Evolutionary conservation across 1,284 basidiomycete species (phyloP), one percentile per base, ranked within the genome.

Genomic region (Naganishia cerealis): DNA sequence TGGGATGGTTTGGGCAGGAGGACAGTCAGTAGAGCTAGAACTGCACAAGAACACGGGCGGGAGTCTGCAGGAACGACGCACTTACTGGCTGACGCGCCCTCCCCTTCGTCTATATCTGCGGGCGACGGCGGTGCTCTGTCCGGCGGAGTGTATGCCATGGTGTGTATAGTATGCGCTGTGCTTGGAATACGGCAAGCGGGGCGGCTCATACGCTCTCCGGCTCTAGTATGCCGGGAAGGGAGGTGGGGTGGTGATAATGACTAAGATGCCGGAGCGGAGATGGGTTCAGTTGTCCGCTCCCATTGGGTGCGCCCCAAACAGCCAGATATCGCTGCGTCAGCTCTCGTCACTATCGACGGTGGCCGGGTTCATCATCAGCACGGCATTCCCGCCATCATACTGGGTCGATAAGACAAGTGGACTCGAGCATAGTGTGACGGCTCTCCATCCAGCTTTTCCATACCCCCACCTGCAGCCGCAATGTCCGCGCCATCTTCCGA

Each of bases 81-180:
- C 79, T 48, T 62, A 80, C 79, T 76, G 3, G 77, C 71, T 55
- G 77, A 78, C 24, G 79, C 79, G 24, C 79, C 79, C 42, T 73
- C 67, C 10, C 72, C 71, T 38, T 75, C 72, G 13, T 75, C 74
- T 1, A 71, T 71, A 21, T 72, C 71, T 5, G 78, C 73, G 8
- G 76, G 78, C 15, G 79, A 77, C 26, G 78, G 77, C 26, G 78
- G 76, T 58, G 74, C 58, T 61, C 75, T 68, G 39, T 73, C 68
- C 38, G 78, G 77, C 26, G 46, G 52, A 8, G 69, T 50, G 56
- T 66, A 39, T 0, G 58, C 18, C 55, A 66, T 56, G 29, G 16
- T 56, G 40, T n/a, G 36, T 24, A n/a, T 52, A n/a, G 39, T 39
- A 21, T n/a, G 40, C 36, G 46, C 24, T 21, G 7, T 29, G 40